phyloP scores from a whole-genome alignment of 2,329 filamentous ascomycete genomes.

The Microsporum audouinii region DNA sequence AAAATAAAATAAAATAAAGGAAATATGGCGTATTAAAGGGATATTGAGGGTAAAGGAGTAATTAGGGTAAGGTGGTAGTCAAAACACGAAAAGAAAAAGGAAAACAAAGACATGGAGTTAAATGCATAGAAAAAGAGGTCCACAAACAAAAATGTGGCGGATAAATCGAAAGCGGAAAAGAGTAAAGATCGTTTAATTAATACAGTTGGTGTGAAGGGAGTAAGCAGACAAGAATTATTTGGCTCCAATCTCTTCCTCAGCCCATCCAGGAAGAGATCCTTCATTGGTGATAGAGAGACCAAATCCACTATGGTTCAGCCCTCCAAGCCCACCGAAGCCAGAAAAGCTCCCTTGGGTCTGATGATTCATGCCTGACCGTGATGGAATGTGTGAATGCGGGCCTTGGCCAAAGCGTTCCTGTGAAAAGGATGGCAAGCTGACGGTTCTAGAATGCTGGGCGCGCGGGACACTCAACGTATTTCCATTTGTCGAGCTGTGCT shows the following conservation, averaged over 20 bases:
- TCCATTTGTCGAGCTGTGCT: constrained; percentile 49
- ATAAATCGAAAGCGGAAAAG: background rate
- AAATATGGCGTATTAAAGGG: background rate
- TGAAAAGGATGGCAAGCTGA: constrained; percentile 69
- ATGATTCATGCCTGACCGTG: constrained; percentile 28
- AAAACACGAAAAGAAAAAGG: background rate
- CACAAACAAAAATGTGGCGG: constrained; percentile 1
- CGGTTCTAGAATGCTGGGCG: constrained; percentile 63
- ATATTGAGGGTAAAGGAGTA: background rate
- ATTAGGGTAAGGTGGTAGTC: background rate
- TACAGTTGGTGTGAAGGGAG: constrained; percentile 6
- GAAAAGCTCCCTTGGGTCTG: constrained; percentile 44
- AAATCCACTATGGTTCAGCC: constrained; percentile 46
- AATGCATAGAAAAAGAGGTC: constrained; percentile 4
- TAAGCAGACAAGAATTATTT: constrained; percentile 31
- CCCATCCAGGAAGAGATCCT: constrained; percentile 49
- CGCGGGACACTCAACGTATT: constrained; percentile 42
- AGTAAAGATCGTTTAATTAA: constrained; percentile 11
- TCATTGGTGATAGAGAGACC: constrained; percentile 50
- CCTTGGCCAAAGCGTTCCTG: constrained; percentile 45
- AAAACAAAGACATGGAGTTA: background rate
- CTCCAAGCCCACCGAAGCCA: constrained; percentile 48
- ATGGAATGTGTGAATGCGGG: constrained; percentile 25
- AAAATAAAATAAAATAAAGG: background rate
- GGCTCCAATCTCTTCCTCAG: constrained; percentile 51